Percentiles rank a stretch among this genome's conserved stretches.
Evolutionary conservation across 345 rosid species (phyloP).

Genomic region (Pistacia integerrima): DNA sequence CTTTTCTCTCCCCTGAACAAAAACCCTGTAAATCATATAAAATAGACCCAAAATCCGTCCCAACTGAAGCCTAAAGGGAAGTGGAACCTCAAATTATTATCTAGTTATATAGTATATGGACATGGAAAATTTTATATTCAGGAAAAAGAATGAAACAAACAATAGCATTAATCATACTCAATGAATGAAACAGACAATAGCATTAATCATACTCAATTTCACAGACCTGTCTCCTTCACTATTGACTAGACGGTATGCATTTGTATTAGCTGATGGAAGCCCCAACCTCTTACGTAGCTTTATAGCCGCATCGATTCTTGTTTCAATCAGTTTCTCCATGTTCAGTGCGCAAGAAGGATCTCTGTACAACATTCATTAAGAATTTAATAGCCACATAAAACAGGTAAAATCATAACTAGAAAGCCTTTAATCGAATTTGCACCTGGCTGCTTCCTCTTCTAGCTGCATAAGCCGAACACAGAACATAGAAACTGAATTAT

Average conservation of each 20-base stretch:
- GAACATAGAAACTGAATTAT: constrained; percentile 86
- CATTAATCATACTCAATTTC: not conserved
- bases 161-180: not conserved
- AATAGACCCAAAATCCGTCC: too few species aligned
- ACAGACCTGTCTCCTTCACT: constrained; percentile 91
- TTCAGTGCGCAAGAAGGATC: constrained; percentile 77
- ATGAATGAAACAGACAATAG: not conserved
- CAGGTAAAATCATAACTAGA: constrained; percentile 4
- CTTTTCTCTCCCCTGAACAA: too few species aligned
- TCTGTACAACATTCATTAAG: constrained; percentile 38
- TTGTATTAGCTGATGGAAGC: constrained; percentile 68
- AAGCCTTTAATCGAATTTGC: not conserved
- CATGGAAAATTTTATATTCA: not conserved
- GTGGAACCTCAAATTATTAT: too few species aligned
- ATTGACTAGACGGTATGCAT: constrained; percentile 82
- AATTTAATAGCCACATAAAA: constrained; percentile 5
- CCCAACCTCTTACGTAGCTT: constrained; percentile 63
- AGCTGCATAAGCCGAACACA: constrained; percentile 93
- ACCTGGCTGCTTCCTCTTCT: constrained; percentile 80
- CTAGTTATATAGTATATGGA: not conserved
- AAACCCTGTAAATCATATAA: too few species aligned
- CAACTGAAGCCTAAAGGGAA: too few species aligned
- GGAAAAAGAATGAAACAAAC: not conserved
- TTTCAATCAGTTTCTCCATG: constrained; percentile 73
- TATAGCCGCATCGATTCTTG: constrained; percentile 66